These are phyloP conservation scores for Oryza glaberrima DNA, from an alignment of 176 grass and related monocot species.

Conservation along the genomic window DNA sequence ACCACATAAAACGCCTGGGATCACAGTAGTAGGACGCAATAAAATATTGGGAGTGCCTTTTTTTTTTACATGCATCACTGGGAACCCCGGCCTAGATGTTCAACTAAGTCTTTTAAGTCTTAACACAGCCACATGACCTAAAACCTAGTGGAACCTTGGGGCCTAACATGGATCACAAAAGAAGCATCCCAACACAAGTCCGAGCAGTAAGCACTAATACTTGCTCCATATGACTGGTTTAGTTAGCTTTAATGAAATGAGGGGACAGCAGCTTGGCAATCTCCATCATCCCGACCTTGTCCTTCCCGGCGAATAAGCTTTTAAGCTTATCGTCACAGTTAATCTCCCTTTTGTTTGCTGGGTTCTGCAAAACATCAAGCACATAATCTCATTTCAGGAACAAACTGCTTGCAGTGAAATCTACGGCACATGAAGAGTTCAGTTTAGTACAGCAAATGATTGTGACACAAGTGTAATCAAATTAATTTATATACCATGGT, in stretches of 20 bases:
- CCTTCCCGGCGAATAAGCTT: conserved; percentile 66
- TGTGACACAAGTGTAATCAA: too few species aligned
- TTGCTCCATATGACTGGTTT: conserved; percentile 8
- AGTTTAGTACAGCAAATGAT: not conserved
- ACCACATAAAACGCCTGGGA: conserved; percentile 24
- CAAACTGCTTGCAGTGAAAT: not conserved
- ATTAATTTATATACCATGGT: not conserved
- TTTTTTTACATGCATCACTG: conserved; percentile 40
- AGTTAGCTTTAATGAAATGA: conserved; percentile 78
- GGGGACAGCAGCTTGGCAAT: conserved; percentile 56
- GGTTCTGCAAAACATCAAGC: conserved; percentile 62
- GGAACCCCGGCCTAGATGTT: conserved; percentile 18
- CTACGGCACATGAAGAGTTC: not conserved
- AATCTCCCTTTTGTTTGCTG: conserved; percentile 68
- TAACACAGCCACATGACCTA: conserved; percentile 11
- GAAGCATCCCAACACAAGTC: conserved; percentile 23
- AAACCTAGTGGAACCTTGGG: conserved; percentile 36
- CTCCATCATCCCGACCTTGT: conserved; percentile 75
- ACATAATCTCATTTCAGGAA: not conserved
- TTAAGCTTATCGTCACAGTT: conserved; percentile 76
- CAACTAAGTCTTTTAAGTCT: conserved; percentile 12
- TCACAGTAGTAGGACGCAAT: not conserved
- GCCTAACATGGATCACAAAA: conserved; percentile 35
- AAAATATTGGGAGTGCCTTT: conserved; percentile 27
- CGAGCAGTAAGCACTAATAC: not conserved